Conservation (phyloP, 202 grass and related monocot genomes). For the Miscanthus sacchariflorus region DNA sequence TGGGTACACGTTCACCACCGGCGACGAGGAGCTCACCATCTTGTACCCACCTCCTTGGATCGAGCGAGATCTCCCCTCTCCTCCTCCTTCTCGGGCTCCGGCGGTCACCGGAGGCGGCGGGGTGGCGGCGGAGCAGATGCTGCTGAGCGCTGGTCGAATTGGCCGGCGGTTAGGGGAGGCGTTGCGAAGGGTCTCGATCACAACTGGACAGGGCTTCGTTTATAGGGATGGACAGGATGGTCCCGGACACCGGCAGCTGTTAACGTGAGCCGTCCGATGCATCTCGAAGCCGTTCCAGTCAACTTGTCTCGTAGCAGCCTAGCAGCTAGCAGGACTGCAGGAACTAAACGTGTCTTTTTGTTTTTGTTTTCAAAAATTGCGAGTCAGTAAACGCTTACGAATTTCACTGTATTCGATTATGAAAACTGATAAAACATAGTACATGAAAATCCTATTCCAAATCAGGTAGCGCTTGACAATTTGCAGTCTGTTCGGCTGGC, state of each 20-base stretch:
- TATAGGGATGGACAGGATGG: conserved; percentile 31
- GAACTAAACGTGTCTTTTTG: not conserved
- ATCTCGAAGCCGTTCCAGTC: not conserved
- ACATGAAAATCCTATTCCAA: not conserved
- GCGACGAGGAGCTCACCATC: conserved; percentile 61
- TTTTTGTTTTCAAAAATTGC: not conserved
- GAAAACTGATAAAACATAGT: not conserved
- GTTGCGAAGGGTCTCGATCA: conserved; percentile 14
- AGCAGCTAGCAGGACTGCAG: too few species aligned
- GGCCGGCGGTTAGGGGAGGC: not conserved
- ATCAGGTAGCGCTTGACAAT: not conserved
- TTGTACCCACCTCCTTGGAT: conserved; percentile 1
- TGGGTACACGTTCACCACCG: conserved; percentile 85
- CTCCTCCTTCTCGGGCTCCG: conserved; percentile 1
- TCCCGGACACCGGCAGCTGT: not conserved
- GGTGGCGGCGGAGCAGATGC: conserved; percentile 26
- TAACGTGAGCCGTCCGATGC: conserved; percentile 6
- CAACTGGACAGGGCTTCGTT: conserved; percentile 18
- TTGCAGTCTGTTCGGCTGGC: too few species aligned
- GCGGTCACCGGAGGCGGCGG: conserved; percentile 40
- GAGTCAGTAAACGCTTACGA: not conserved
- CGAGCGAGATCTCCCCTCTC: not conserved
- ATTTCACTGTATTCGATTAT: not conserved
- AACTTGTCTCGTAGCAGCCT: not conserved
- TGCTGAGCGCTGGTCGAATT: conserved; percentile 35